phyloP scores from a whole-genome alignment of 2,329 filamentous ascomycete species.

The Pochonia chlamydosporia region DNA sequence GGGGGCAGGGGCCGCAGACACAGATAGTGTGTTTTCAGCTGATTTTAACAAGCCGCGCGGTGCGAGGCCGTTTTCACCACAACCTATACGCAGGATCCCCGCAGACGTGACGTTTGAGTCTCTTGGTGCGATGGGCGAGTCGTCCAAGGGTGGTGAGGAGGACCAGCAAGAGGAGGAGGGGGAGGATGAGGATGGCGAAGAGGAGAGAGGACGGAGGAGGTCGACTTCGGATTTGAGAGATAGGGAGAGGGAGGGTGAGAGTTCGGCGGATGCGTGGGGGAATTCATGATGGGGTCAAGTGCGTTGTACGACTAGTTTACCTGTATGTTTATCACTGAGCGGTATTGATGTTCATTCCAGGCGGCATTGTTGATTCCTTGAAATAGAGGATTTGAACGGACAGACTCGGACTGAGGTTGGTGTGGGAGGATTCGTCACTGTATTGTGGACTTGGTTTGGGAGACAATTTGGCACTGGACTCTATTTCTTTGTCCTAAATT shows the following conservation, averaged over 20 bases:
- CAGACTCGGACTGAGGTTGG: no score
- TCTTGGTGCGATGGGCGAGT: conserved; percentile 20
- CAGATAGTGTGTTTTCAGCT: conserved; percentile 46
- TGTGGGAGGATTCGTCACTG: no score
- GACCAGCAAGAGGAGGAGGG: conserved; percentile 8
- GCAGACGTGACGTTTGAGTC: conserved; percentile 36
- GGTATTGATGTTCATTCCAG: neutral
- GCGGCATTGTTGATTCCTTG: neutral
- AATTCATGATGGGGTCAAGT: neutral
- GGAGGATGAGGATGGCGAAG: conserved; percentile 8
- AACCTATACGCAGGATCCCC: conserved; percentile 37
- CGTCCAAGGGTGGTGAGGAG: conserved; percentile 4
- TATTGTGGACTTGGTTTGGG: no score
- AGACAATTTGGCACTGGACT: no score
- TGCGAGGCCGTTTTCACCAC: conserved; percentile 55
- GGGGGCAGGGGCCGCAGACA: conserved; percentile 31
- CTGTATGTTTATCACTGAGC: neutral
- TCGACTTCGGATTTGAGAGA: neutral
- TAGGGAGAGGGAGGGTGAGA: neutral
- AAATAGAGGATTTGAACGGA: no score
- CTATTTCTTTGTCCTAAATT: neutral
- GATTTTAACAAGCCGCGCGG: conserved; percentile 49
- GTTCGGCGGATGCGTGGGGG: conserved; percentile 1
- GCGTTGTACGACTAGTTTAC: neutral
- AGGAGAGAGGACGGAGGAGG: conserved; percentile 8